Evolutionary conservation across 1,284 basidiomycete genomes (phyloP).

Genomic region (Puccinia triticina): DNA sequence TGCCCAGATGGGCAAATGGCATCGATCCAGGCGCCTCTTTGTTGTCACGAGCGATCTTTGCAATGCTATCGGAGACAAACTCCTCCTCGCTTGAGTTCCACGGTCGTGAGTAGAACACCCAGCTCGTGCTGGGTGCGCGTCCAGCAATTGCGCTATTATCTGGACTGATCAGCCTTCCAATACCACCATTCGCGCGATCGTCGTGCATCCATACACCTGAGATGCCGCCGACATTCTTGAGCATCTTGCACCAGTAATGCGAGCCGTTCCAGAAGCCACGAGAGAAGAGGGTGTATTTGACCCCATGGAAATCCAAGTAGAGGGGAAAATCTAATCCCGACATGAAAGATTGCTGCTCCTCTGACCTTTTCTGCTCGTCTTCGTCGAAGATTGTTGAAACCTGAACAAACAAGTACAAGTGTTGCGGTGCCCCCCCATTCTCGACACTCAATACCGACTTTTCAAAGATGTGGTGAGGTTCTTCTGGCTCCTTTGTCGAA

Average conservation of each 20-base stretch:
- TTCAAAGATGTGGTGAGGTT: not conserved
- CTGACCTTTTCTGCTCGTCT: too few relatives aligned
- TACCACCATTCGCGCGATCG: not conserved
- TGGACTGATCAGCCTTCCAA: not conserved
- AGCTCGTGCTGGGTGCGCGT: too few relatives aligned
- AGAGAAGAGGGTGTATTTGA: conserved; percentile 7
- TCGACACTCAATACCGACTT: not conserved
- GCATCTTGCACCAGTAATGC: not conserved
- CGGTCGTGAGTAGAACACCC: too few relatives aligned
- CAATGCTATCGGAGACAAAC: not conserved
- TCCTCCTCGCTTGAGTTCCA: not conserved
- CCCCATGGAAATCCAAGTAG: not conserved
- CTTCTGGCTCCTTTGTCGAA: not conserved
- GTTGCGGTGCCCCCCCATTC: not conserved
- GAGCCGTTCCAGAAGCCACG: not conserved
- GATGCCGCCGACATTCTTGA: not conserved
- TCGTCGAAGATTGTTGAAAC: not conserved
- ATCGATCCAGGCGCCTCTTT: not conserved
- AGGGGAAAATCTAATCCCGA: not conserved
- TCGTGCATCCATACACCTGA: conserved; percentile 9
- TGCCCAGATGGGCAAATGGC: too few relatives aligned
- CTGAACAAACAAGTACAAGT: not conserved
- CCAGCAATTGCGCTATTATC: too few relatives aligned
- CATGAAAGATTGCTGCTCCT: not conserved
- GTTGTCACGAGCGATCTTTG: not conserved